Conservation (phyloP, 495 filamentous ascomycete genomes). For the Collariella sp. region DNA sequence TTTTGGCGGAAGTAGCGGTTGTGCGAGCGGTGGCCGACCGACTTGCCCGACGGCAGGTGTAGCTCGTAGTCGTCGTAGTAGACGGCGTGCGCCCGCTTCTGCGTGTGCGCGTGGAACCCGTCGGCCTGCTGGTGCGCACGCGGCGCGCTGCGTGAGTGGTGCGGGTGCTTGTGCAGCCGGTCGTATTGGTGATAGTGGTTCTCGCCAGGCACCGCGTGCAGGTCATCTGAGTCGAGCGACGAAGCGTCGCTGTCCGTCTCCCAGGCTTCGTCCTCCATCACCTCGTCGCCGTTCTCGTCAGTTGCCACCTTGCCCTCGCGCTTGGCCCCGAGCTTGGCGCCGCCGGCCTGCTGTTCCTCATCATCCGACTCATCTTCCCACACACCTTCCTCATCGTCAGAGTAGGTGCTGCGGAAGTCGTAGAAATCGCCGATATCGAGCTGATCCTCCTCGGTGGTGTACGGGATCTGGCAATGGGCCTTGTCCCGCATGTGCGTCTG, state of each 20-base stretch:
- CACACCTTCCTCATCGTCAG: constrained; percentile 52
- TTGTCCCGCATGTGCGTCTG: constrained; percentile 97
- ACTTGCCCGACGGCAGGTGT: constrained; percentile 81
- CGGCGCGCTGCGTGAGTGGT: constrained; percentile 56
- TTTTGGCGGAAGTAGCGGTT: constrained; percentile 88
- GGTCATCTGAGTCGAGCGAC: constrained; percentile 68
- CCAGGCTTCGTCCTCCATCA: constrained; percentile 48
- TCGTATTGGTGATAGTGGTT: constrained; percentile 52
- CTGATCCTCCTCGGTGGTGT: constrained; percentile 80
- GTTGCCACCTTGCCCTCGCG: constrained; percentile 38
- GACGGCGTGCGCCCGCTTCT: constrained; percentile 55
- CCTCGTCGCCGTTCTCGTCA: constrained; percentile 39
- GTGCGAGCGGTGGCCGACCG: constrained; percentile 83
- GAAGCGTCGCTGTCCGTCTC: constrained; percentile 85
- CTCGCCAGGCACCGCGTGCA: constrained; percentile 62
- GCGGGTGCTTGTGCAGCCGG: constrained; percentile 51
- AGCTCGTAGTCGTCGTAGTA: constrained; percentile 89
- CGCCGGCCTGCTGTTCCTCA: constrained; percentile 48
- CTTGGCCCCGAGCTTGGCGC: constrained; percentile 50
- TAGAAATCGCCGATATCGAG: constrained; percentile 96
- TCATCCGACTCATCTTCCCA: constrained; percentile 63
- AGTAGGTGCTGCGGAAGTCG: constrained; percentile 92
- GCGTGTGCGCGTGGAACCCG: constrained; percentile 65
- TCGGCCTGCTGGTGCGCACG: constrained; percentile 59
- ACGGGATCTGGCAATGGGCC: constrained; percentile 93